phyloP scores from a whole-genome alignment of 2,329 filamentous ascomycete genomes.

The Xylaria sp. region DNA sequence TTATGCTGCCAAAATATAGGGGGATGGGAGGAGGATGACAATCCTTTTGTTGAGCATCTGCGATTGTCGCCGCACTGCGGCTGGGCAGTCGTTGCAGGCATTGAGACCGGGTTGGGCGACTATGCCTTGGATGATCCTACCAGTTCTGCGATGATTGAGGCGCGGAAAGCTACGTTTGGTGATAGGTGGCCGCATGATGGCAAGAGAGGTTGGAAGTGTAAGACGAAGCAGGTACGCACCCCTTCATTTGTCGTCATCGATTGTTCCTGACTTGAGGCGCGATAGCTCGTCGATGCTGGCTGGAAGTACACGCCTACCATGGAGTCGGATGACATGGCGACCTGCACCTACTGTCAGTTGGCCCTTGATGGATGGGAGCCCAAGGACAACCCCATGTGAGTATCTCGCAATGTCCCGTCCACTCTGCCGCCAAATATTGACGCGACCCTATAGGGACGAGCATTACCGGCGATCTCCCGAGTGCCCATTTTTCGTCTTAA shows the following conservation, averaged over 20 bases:
- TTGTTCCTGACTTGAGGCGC: slow-evolving; percentile 14
- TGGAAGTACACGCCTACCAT: slow-evolving; percentile 91
- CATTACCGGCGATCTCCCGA: slow-evolving; percentile 81
- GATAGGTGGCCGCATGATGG: slow-evolving; percentile 87
- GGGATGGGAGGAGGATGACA: slow-evolving; percentile 90
- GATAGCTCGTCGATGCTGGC: slow-evolving; percentile 85
- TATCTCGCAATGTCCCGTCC: slow-evolving; percentile 30
- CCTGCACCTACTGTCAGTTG: slow-evolving; percentile 89
- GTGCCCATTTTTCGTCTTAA: slow-evolving; percentile 84
- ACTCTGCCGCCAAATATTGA: slow-evolving; percentile 27
- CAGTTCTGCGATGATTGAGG: slow-evolving; percentile 75
- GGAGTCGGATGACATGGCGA: slow-evolving; percentile 88
- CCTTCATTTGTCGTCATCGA: neutral
- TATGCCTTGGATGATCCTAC: slow-evolving; percentile 78
- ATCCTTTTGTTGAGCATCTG: slow-evolving; percentile 85
- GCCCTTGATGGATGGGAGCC: slow-evolving; percentile 95
- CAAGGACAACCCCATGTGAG: slow-evolving; percentile 86
- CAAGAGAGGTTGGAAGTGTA: slow-evolving; percentile 90
- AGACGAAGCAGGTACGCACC: slow-evolving; percentile 78
- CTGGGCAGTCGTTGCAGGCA: slow-evolving; percentile 80
- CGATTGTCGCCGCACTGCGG: slow-evolving; percentile 84
- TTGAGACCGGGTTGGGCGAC: slow-evolving; percentile 69
- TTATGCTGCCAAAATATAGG: slow-evolving; percentile 85
- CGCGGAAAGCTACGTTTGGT: slow-evolving; percentile 85
- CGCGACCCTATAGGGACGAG: slow-evolving; percentile 71